Conservation (phyloP, 2,329 filamentous ascomycete genomes). For the Sporothrix sp. region DNA sequence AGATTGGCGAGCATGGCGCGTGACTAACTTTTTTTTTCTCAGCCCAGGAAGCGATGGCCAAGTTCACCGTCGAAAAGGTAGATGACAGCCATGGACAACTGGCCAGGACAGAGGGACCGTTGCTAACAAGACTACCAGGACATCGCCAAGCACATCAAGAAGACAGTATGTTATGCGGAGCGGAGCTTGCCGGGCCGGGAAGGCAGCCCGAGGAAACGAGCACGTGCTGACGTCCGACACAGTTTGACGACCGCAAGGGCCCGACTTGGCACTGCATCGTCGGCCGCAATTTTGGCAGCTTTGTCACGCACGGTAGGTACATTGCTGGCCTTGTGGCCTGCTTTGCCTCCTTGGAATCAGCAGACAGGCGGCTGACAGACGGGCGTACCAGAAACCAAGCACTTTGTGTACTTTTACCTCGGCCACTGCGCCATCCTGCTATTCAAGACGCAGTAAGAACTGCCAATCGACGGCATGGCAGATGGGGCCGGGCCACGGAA, state of each 20-base stretch:
- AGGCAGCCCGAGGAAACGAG: background rate
- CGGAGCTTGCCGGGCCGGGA: background rate
- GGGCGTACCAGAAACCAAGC: conserved; percentile 71
- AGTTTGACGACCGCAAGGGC: conserved; percentile 96
- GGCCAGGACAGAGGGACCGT: background rate
- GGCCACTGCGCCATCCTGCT: conserved; percentile 96
- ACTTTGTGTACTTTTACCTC: conserved; percentile 99
- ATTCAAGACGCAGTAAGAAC: conserved; percentile 98
- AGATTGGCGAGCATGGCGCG: too few relatives aligned
- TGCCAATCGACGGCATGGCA: background rate
- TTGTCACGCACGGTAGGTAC: conserved; percentile 86
- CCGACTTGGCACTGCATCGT: conserved; percentile 99
- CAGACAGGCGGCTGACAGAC: background rate
- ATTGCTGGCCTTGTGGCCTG: conserved; percentile 9
- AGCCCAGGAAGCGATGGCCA: conserved; percentile 56
- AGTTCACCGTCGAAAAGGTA: conserved; percentile 54
- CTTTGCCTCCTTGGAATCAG: background rate
- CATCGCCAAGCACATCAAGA: conserved; percentile 92
- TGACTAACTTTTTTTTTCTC: background rate
- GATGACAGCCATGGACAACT: background rate
- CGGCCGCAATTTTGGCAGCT: conserved; percentile 96
- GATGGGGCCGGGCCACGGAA: too few relatives aligned
- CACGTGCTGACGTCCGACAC: background rate
- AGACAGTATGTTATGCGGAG: conserved; percentile 51
- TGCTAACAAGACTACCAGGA: conserved; percentile 45